These are phyloP conservation scores for Apophysomyces sp. DNA, from an alignment of 371 early-diverging fungal species.

Conservation along the genomic window DNA sequence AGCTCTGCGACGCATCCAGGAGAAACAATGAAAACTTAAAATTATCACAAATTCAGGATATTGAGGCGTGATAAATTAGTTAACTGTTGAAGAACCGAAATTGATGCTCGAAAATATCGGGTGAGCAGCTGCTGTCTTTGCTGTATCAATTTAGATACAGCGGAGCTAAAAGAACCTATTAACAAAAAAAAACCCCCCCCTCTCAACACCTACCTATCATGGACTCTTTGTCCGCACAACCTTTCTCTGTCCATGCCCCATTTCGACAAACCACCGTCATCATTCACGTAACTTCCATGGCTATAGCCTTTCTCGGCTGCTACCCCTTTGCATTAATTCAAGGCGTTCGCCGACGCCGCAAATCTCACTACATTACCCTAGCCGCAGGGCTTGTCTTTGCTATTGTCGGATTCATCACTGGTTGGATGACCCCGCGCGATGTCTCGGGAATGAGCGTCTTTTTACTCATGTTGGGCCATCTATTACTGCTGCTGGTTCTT, in stretches of 20 bases:
- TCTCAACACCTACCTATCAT: background rate
- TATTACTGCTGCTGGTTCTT: slow-evolving; percentile 5
- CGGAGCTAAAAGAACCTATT: background rate
- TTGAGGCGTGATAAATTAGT: too few species aligned
- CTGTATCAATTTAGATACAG: too few species aligned
- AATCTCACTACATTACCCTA: slow-evolving; percentile 18
- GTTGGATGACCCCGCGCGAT: slow-evolving; percentile 17
- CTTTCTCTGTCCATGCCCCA: slow-evolving; percentile 42
- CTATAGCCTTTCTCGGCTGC: slow-evolving; percentile 37
- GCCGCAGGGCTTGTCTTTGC: slow-evolving; percentile 25
- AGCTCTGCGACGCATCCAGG: too few species aligned
- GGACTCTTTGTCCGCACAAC: slow-evolving; percentile 16
- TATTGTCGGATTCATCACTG: slow-evolving; percentile 29
- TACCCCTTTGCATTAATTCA: slow-evolving; percentile 38
- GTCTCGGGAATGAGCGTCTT: background rate
- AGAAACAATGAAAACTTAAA: too few species aligned
- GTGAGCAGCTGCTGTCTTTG: too few species aligned
- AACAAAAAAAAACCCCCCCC: background rate
- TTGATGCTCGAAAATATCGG: too few species aligned
- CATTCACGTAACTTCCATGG: slow-evolving; percentile 35
- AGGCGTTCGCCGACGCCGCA: slow-evolving; percentile 29
- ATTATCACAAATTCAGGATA: too few species aligned
- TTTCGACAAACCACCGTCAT: slow-evolving; percentile 42
- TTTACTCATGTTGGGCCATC: slow-evolving; percentile 9
- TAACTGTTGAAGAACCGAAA: too few species aligned